These are phyloP conservation scores for Usnea hakonensis DNA, from an alignment of 495 filamentous ascomycete genomes.

Conservation along the genomic window DNA sequence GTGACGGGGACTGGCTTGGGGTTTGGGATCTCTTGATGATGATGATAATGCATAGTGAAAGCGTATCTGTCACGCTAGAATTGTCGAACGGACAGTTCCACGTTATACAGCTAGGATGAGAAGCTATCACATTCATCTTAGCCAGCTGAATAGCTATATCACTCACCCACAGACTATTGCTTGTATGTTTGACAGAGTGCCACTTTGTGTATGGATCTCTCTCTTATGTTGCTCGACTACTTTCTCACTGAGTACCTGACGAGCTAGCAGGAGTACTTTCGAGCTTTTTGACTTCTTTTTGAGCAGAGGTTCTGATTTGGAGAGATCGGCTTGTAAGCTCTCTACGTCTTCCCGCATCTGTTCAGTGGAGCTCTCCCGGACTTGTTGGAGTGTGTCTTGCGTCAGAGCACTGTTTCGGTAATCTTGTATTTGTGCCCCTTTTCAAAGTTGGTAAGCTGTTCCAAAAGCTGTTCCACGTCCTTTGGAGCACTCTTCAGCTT, in stretches of 20 bases:
- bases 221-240: not conserved
- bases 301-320: not conserved
- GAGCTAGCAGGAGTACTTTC: not conserved
- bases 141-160: not conserved
- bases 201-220: not conserved
- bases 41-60: too few relatives aligned
- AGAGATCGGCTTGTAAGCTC: not conserved
- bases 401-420: not conserved
- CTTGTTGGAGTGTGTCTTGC: not conserved
- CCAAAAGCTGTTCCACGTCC: constrained; percentile 5
- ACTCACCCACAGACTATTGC: constrained; percentile 1
- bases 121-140: not conserved
- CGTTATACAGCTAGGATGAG: not conserved
- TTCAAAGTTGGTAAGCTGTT: not conserved
- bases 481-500: constrained; percentile 2
- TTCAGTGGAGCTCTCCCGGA: not conserved
- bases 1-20: too few relatives aligned
- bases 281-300: not conserved
- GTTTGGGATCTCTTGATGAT: too few relatives aligned
- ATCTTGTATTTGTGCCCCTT: not conserved
- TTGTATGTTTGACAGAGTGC: not conserved
- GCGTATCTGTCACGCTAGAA: too few relatives aligned
- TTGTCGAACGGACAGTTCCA: too few relatives aligned
- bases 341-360: constrained; percentile 7
- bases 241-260: constrained; percentile 5